Conservation (phyloP, 345 rosid genomes). For the Turnera subulata region DNA sequence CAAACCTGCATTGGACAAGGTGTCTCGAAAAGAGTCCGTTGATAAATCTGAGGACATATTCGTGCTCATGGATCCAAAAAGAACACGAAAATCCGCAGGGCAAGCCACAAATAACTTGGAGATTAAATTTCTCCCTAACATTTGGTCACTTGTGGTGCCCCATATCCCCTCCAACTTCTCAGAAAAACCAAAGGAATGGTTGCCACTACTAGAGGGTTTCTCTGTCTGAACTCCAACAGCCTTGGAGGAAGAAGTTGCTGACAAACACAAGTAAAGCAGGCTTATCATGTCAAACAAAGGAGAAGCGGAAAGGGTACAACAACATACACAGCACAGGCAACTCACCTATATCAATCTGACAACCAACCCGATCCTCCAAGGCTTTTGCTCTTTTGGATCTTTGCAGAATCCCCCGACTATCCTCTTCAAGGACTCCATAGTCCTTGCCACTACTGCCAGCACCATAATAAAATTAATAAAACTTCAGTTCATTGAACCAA, state of each 20-base stretch:
- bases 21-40: conserved; percentile 20
- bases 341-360: conserved; percentile 31
- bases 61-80: conserved; percentile 46
- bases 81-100: conserved; percentile 51
- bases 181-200: conserved; percentile 32
- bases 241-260: conserved; percentile 46
- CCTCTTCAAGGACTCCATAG: conserved; percentile 19
- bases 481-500: too few relatives aligned
- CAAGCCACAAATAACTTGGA: conserved; percentile 58
- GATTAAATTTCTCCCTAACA: conserved; percentile 43
- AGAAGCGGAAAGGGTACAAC: not conserved
- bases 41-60: conserved; percentile 28
- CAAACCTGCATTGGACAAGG: conserved; percentile 23
- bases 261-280: conserved; percentile 10
- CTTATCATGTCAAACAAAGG: conserved; percentile 4
- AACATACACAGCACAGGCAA: conserved; percentile 3
- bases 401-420: conserved; percentile 14
- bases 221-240: conserved; percentile 70
- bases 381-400: conserved; percentile 21
- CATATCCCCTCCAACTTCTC: conserved; percentile 58
- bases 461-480: too few relatives aligned
- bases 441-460: conserved; percentile 31
- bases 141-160: conserved; percentile 40
- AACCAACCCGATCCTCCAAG: conserved; percentile 23
- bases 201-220: conserved; percentile 18